Conservation (phyloP, 2,329 filamentous ascomycete genomes). For the Gnomoniopsis sp. region DNA sequence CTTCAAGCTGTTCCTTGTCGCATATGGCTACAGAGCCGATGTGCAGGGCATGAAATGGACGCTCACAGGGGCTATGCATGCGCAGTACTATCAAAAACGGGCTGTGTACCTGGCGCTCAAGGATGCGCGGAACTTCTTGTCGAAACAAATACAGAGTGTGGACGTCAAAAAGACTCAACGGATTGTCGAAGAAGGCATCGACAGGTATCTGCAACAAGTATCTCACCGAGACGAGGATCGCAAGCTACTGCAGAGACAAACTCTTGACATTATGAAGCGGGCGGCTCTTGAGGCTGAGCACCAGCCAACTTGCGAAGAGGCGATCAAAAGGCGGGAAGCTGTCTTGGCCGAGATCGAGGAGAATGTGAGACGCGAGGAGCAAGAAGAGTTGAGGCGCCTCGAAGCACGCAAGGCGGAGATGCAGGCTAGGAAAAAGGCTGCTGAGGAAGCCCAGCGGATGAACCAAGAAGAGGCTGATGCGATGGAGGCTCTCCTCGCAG, state of each 20-base stretch:
- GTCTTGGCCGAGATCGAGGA: constrained; percentile 8
- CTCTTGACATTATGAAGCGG: constrained; percentile 28
- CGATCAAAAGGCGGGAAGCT: constrained; percentile 3
- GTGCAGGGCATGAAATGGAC: constrained; percentile 23
- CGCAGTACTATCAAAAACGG: constrained; percentile 20
- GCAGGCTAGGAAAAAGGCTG: constrained; percentile 8
- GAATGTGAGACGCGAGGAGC: background rate
- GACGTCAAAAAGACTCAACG: constrained; percentile 13
- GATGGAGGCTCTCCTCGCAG: constrained; percentile 14
- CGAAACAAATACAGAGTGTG: background rate
- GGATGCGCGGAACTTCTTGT: constrained; percentile 22
- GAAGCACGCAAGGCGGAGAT: constrained; percentile 4
- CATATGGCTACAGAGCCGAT: constrained; percentile 25
- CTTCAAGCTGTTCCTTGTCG: constrained; percentile 28
- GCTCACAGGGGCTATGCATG: constrained; percentile 19
- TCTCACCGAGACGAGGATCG: constrained; percentile 19
- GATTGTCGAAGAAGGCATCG: constrained; percentile 24
- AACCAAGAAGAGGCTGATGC: constrained; percentile 8
- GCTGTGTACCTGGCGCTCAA: constrained; percentile 20
- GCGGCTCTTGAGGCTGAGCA: constrained; percentile 26
- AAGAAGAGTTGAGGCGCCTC: background rate
- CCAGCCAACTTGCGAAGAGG: background rate
- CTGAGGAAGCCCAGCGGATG: background rate
- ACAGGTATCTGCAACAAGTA: constrained; percentile 19
- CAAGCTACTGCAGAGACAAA: constrained; percentile 20